Evolutionary conservation across 1,284 basidiomycete genomes (phyloP).

Genomic region (Marasmius sp.): DNA sequence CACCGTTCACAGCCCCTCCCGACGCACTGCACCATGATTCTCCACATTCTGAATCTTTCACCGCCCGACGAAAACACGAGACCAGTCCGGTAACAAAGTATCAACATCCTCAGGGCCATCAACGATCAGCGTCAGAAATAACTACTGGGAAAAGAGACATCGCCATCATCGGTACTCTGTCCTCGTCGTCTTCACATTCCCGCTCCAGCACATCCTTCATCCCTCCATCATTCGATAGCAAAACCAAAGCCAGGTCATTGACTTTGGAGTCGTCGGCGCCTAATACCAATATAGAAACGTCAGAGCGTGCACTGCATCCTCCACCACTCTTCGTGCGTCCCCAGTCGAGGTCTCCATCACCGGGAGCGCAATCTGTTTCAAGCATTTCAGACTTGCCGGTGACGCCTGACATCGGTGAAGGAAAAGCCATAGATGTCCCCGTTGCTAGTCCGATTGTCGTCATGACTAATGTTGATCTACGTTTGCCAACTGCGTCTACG

Average conservation of each 20-base stretch:
- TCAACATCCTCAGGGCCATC: slow-evolving; percentile 27
- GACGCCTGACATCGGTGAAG: slow-evolving; percentile 59
- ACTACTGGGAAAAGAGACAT: slow-evolving; percentile 29
- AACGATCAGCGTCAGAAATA: slow-evolving; percentile 49
- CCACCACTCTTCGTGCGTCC: slow-evolving; percentile 55
- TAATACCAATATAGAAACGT: background rate
- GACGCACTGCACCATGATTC: slow-evolving; percentile 17
- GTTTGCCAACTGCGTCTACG: background rate
- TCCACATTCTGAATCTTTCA: slow-evolving; percentile 1
- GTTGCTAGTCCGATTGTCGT: slow-evolving; percentile 61
- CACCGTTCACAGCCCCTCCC: slow-evolving; percentile 49
- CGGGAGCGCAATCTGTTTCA: slow-evolving; percentile 30
- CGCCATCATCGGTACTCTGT: slow-evolving; percentile 25
- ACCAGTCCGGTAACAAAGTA: background rate
- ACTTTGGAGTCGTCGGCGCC: background rate
- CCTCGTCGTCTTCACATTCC: background rate
- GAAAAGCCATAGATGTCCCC: slow-evolving; percentile 53
- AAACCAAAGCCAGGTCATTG: slow-evolving; percentile 11
- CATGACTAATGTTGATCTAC: slow-evolving; percentile 15
- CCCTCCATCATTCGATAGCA: slow-evolving; percentile 10
- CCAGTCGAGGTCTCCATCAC: slow-evolving; percentile 48
- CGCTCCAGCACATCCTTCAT: slow-evolving; percentile 18
- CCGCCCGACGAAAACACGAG: background rate
- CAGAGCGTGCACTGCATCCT: slow-evolving; percentile 23
- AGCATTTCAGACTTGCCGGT: slow-evolving; percentile 32